Base-by-base conservation (phyloP, 768 basidiomycete genomes). In the Lactifluus pinguis region DNA sequence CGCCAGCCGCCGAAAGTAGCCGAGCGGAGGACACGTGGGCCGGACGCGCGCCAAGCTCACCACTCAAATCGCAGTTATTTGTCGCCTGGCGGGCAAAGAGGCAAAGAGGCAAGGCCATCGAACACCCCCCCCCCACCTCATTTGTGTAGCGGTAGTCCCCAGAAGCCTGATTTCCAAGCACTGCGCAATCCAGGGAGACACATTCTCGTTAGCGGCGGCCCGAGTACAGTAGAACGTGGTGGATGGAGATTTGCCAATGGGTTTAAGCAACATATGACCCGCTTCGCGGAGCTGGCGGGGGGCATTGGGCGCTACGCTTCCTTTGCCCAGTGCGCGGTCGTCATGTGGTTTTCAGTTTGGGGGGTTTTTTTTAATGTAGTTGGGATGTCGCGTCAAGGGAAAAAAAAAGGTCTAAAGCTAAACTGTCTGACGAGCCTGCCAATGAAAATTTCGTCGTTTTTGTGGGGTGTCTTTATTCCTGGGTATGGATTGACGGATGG, bases 11-110 rank as follows among this genome's bases (percentile, higher is more conserved):
- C 79, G 19, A 83, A 68, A 30, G 83, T 85, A 17, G 74, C 80
- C 81, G 82, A 83, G n/a, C 73, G 72, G 36, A 87, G 69, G 15
- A 86, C n/a, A n/a, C 80, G 55, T 73, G 72, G 38, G 71, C 69
- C 79, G 80, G 81, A 29, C 73, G 70, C 21, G 80, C 83, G 1
- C 84, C 84, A 1, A 83, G 72, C 30, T 83, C 66, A 85, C 85
- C 17, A 78, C 65, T 68, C n/a, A 86, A 86, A 2, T 79, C 77
- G 9, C 84, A 85, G 2, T 84, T 86, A 69, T 86, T n/a, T n/a
- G n/a, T n/a, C 83, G 1, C 84, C 83, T 47, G 7, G 84, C 84
- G 67, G 80, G 81, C 7, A 82, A 38, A 9, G 54, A 86, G 76
- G 55, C 76, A 5, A 34, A 6, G 54, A 86, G 76, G 55, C 76